Conservation (phyloP, 75 land plant genomes). For the Pinus taeda region DNA sequence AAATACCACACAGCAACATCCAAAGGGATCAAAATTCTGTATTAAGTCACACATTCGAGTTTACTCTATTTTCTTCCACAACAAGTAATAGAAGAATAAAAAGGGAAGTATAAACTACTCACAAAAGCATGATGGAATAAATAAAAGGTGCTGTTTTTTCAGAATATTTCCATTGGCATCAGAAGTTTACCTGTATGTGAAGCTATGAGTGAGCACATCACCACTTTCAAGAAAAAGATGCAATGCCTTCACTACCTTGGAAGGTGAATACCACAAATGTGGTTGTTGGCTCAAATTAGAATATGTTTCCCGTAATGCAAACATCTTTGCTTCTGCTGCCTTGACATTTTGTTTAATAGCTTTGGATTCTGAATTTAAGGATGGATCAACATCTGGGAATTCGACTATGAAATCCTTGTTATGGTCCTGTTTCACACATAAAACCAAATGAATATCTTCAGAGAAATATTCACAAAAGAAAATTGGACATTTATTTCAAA, state of each 20-base stretch:
- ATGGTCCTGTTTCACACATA: slow-evolving; percentile 68
- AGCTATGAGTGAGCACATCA: slow-evolving; percentile 37
- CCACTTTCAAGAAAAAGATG: slow-evolving; percentile 63
- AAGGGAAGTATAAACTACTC: not conserved
- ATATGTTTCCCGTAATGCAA: slow-evolving; percentile 27
- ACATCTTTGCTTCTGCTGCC: slow-evolving; percentile 14
- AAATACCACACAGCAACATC: too few species aligned
- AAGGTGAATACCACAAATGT: slow-evolving; percentile 81
- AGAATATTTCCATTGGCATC: not conserved
- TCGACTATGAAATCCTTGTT: slow-evolving; percentile 89
- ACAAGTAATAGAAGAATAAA: not conserved
- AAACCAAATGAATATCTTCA: not conserved
- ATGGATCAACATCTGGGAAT: slow-evolving; percentile 78
- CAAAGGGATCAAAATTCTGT: too few species aligned
- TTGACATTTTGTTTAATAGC: slow-evolving; percentile 2
- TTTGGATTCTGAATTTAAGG: slow-evolving; percentile 14
- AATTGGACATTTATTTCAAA: not conserved
- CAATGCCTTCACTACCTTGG: slow-evolving; percentile 53
- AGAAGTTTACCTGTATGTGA: slow-evolving; percentile 71
- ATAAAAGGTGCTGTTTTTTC: not conserved
- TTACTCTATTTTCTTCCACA: not conserved
- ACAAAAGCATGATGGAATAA: not conserved
- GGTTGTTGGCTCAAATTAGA: slow-evolving; percentile 39
- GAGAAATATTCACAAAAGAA: not conserved
- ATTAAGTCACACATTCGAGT: too few species aligned